Evolutionary conservation across 108 stramenopile genomes (phyloP), one percentile per base, ranked within the genome.

Genomic region (Skeletonema marinoi): DNA sequence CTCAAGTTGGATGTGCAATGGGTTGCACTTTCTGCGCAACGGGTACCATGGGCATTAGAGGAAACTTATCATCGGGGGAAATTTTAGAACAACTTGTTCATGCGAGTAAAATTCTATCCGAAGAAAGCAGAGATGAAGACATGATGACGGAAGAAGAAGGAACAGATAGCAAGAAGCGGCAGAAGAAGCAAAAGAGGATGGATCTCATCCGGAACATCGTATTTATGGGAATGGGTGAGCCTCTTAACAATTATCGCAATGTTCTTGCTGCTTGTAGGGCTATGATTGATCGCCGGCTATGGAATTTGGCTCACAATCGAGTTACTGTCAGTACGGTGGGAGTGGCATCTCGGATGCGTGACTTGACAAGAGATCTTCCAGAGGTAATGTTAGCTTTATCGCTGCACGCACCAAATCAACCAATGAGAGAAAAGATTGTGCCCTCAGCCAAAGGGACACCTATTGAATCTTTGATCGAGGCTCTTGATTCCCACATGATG

Each of bases 161-260:
- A 68, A 76, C 73, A 11, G 68, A 78, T 25, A 50, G 74, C n/a
- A n/a, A n/a, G n/a, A 73, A 80, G 50, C 21, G 9, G 61, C 56
- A 67, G 54, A 48, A 68, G n/a, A 68, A 65, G 33, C 46, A 59
- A 35, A 77, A 81, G 31, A 41, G 75, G 54, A 65, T 91, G 25
- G 87, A 91, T 68, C 58, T 89, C 33, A 89, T 95, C 51, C 88
- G 94, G 10, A 98, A 98, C 62, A 87, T 99, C 48, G 99, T 99
- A 3, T 98, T 98, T 75, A 99, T 99, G 99, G 99, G 98, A 36
- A 98, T 98, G 97, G 89, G 96, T 4, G 98, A 98, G 78, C 98
- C 98, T 1, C 86, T 98, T n/a, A 94, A 97, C 72, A 94, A 92
- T 64, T 99, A 97, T 81, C 75, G 74, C 38, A 93, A 95, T 58